Percentiles rank a stretch among this genome's conserved stretches.
Conservation (phyloP, 1,284 basidiomycete species). For the Leccinum holopus region DNA sequence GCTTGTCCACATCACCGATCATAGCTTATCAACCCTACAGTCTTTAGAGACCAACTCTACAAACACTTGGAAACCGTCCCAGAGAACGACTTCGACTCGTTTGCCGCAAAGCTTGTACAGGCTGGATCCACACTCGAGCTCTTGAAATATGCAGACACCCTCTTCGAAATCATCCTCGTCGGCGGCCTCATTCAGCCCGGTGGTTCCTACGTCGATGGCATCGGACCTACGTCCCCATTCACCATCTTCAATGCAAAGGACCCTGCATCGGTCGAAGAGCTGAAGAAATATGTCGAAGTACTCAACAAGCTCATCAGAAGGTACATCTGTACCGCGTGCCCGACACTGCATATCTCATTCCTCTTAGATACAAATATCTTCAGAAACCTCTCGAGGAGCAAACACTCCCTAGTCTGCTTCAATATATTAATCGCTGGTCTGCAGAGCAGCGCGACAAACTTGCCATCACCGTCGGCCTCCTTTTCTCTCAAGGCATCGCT, state of each 20-base stretch:
- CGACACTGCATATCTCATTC: constrained; percentile 14
- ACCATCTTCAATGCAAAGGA: constrained; percentile 80
- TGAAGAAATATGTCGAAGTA: constrained; percentile 92
- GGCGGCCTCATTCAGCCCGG: constrained; percentile 96
- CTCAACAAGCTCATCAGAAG: constrained; percentile 94
- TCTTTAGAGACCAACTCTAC: constrained; percentile 93
- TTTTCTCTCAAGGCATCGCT: constrained; percentile 81
- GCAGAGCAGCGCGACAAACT: constrained; percentile 78
- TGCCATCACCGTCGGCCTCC: constrained; percentile 74
- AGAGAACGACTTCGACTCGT: constrained; percentile 78
- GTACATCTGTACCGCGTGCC: constrained; percentile 39
- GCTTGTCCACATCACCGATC: constrained; percentile 11
- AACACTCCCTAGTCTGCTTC: constrained; percentile 80
- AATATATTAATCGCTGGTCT: constrained; percentile 87
- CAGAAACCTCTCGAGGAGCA: constrained; percentile 92
- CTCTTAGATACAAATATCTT: constrained; percentile 90
- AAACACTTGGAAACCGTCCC: constrained; percentile 90
- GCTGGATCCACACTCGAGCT: constrained; percentile 91
- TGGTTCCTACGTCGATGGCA: constrained; percentile 87
- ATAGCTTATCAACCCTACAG: constrained; percentile 42
- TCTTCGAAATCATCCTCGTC: constrained; percentile 93
- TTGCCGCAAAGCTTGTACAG: constrained; percentile 83
- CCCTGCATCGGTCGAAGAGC: constrained; percentile 74
- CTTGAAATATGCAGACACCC: constrained; percentile 92
- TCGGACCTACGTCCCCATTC: constrained; percentile 77